Base-by-base conservation (phyloP, 352 stramenopile species). In the Pythium catenulatum region DNA sequence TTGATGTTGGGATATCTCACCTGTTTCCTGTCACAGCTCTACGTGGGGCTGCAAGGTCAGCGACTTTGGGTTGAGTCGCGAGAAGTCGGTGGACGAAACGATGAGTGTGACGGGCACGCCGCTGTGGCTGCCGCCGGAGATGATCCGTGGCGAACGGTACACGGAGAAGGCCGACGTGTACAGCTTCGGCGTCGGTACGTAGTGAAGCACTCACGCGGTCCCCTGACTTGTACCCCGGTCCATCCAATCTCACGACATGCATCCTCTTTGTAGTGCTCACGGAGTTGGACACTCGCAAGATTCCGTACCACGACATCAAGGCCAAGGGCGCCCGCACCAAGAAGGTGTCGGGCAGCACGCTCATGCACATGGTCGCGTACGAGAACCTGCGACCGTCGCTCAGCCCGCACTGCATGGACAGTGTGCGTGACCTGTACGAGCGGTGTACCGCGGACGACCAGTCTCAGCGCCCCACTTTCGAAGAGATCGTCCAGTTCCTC, bases 51-150 rank as follows among this genome's bases (percentile, higher is more conserved):
- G 92, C 63, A 99, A 99, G 90, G 99, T 99, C 79, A 98, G 98
- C 56, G 99, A 99, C 91, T 99, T 99, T 91, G 98, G 98, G 15
- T 92, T 99, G 19, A 99, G 98, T 70, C 97, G 98, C 41, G 93
- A 99, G 74, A 99, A 99, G 90, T 98, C 97, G 27, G 96, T 99
- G 25, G 96, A 98, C 61, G 97, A 98, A 75, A 99, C 95, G 79
- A 99, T 99, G 97, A 99, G 93, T 65, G 94, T 98, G 41, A 97
- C 95, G 1, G 95, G 94, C 43, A 98, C 95, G 59, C 95, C 95
- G 72, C 80, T 98, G 52, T 98, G 95, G 95, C 88, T 98, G 54
- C 95, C 95, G 30, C 95, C 95, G 59, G 95, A 98, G 91, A 98
- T 98, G 94, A 98, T 98, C 81, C 95, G 95, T 65, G 95, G 94